Evolutionary conservation across 2,329 filamentous ascomycete species (phyloP).

Genomic region (Arthroderma uncinatum): DNA sequence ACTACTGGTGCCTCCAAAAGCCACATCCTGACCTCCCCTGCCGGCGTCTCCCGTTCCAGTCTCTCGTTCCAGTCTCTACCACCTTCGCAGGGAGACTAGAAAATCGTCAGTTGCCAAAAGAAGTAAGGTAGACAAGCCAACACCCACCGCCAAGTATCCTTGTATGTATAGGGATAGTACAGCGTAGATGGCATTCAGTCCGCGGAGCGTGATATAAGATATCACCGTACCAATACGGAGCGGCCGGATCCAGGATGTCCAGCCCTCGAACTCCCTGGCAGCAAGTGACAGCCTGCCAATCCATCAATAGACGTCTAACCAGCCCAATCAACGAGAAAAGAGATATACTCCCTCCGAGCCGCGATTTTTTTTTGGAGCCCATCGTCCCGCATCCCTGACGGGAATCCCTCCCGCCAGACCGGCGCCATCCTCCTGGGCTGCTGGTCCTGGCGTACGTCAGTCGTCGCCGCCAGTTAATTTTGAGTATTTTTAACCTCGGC

Average conservation of each 20-base stretch:
- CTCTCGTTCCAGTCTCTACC: neutral
- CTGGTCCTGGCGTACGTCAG: constrained; percentile 1
- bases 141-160: neutral
- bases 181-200: neutral
- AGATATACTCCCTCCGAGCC: neutral
- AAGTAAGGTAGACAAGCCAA: neutral
- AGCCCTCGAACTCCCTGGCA: too few species aligned
- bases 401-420: constrained; percentile 3
- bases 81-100: neutral
- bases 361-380: neutral
- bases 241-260: neutral
- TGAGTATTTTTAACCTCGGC: neutral
- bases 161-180: neutral
- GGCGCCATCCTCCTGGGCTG: neutral
- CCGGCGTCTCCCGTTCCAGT: neutral
- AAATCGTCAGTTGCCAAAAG: neutral
- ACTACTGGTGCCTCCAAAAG: neutral
- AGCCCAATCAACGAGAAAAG: neutral
- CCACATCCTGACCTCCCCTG: neutral
- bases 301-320: neutral
- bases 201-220: neutral
- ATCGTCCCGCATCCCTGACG: neutral
- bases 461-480: neutral
- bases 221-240: neutral
- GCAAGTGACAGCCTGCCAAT: too few species aligned